Percentiles rank a stretch among this genome's conserved stretches.
Evolutionary conservation across 441 rosid species (phyloP).

Genomic region (Mallotus repandus): DNA sequence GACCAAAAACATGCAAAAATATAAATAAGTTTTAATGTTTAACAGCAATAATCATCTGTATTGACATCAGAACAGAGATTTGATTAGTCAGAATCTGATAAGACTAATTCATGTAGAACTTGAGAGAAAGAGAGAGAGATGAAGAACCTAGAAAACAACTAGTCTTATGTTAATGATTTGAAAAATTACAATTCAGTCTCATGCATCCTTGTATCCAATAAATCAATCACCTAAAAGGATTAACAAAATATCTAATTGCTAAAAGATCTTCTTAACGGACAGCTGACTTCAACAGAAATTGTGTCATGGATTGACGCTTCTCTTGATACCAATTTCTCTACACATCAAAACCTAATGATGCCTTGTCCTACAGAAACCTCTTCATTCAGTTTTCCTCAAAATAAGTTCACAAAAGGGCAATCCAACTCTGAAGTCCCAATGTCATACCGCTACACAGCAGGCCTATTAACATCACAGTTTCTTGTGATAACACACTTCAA

Average conservation of each 20-base stretch:
- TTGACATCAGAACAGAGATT: background rate
- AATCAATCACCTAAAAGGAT: background rate
- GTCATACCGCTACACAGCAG: background rate
- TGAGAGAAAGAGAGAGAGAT: background rate
- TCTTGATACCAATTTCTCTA: background rate
- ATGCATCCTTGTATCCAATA: background rate
- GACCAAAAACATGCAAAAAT: background rate
- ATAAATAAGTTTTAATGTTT: background rate
- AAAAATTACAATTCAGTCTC: background rate
- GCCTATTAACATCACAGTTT: background rate
- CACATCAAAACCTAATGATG: background rate
- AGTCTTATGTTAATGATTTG: background rate
- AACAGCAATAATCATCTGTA: background rate
- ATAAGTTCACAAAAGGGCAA: background rate
- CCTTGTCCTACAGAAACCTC: slow-evolving; percentile 8
- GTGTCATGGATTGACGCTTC: background rate
- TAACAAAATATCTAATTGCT: background rate
- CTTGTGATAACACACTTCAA: background rate
- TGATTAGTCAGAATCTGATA: background rate
- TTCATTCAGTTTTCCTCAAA: background rate
- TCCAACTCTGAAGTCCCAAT: background rate
- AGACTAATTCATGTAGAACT: background rate
- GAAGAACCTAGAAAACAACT: background rate
- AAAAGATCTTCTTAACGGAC: background rate
- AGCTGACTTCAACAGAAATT: background rate